A percentile compares a stretch with the other conserved stretches of the same genome.
Evolutionary conservation across 441 rosid genomes (phyloP).

Genomic region (Adansonia grandidieri): DNA sequence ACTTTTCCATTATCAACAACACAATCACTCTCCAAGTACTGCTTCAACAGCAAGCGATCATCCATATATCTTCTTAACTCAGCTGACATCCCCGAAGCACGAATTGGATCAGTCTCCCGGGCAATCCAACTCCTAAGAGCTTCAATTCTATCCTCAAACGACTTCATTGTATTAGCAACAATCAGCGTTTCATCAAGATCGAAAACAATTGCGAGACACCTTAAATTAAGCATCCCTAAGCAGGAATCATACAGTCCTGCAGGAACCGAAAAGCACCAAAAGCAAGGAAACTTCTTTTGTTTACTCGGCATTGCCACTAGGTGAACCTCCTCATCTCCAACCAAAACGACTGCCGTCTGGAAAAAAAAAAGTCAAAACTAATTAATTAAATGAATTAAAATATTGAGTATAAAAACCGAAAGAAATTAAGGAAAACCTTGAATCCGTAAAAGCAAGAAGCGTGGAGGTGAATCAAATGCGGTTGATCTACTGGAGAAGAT

Average conservation of each 20-base stretch:
- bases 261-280: slow-evolving; percentile 89
- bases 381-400: slow-evolving; percentile 9
- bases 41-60: slow-evolving; percentile 79
- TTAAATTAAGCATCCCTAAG: slow-evolving; percentile 72
- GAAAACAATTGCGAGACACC: slow-evolving; percentile 88
- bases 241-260: slow-evolving; percentile 75
- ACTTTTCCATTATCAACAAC: slow-evolving; percentile 72
- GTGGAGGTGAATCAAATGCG: slow-evolving; percentile 79
- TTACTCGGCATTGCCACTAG: slow-evolving; percentile 98
- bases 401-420: neutral
- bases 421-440: slow-evolving; percentile 51
- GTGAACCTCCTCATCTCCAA: slow-evolving; percentile 87
- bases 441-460: slow-evolving; percentile 80
- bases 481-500: slow-evolving; percentile 56
- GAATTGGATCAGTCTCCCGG: slow-evolving; percentile 69
- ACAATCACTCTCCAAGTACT: slow-evolving; percentile 70
- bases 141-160: slow-evolving; percentile 90
- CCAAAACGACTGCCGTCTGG: slow-evolving; percentile 83
- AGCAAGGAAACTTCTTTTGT: slow-evolving; percentile 94
- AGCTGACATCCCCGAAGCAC: slow-evolving; percentile 72
- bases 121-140: slow-evolving; percentile 73
- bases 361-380: neutral
- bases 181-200: slow-evolving; percentile 94
- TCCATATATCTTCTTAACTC: slow-evolving; percentile 75
- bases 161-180: slow-evolving; percentile 95